Conservation (phyloP, 148 eudicot species). For the Cornus kousa region DNA sequence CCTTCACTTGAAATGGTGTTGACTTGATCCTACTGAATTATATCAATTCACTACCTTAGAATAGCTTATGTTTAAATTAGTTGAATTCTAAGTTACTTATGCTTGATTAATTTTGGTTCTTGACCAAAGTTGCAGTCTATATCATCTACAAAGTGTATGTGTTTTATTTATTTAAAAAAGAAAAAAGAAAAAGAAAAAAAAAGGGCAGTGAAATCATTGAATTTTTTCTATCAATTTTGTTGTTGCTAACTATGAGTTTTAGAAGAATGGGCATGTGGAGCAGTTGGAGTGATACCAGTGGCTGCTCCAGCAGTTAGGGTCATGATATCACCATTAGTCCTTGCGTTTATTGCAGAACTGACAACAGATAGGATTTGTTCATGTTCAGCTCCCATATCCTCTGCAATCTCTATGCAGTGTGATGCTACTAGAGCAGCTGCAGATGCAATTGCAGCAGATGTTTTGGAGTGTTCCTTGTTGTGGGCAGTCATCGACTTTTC, state of each 20-base stretch:
- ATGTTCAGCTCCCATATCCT: conserved; percentile 86
- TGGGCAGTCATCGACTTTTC: conserved; percentile 28
- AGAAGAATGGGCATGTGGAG: neutral
- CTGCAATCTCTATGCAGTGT: conserved; percentile 87
- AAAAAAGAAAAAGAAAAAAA: too few relatives aligned
- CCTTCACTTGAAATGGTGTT: neutral
- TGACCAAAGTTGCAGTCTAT: neutral
- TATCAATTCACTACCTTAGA: neutral
- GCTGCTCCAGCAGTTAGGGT: conserved; percentile 96
- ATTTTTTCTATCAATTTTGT: neutral
- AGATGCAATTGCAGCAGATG: conserved; percentile 66
- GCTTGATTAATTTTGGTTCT: neutral
- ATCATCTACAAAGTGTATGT: neutral
- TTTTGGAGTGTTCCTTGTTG: conserved; percentile 40
- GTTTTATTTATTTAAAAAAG: too few relatives aligned
- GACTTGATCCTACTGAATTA: neutral
- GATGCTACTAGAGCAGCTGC: conserved; percentile 95
- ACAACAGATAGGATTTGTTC: conserved; percentile 71
- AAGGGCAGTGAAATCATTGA: neutral
- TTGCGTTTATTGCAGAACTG: conserved; percentile 67
- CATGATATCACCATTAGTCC: conserved; percentile 88
- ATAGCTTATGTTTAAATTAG: neutral
- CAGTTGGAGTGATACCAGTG: conserved; percentile 48
- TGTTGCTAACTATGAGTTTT: neutral
- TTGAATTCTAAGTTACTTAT: neutral